Evolutionary conservation across 306 rosid species (phyloP).

Genomic region (Malus sylvestris): DNA sequence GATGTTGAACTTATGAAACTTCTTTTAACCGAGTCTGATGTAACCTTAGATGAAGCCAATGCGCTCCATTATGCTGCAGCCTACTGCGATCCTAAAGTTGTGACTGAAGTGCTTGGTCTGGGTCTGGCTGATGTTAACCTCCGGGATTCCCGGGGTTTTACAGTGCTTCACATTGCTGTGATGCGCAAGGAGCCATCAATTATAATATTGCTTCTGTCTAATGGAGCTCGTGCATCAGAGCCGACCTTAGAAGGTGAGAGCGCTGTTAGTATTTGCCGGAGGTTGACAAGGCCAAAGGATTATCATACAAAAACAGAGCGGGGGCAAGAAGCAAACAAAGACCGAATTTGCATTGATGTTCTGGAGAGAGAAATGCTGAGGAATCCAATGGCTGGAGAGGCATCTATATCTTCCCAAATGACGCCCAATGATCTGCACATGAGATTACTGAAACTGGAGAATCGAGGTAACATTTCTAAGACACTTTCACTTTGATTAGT

Average conservation of each 20-base stretch:
- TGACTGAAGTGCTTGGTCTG: conserved; percentile 34
- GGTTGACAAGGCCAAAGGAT: conserved; percentile 46
- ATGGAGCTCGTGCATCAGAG: conserved; percentile 37
- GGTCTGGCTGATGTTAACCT: conserved; percentile 39
- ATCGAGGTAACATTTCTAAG: conserved; percentile 29
- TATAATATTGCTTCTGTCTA: conserved; percentile 31
- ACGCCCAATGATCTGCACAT: conserved; percentile 38
- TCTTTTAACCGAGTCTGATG: conserved; percentile 33
- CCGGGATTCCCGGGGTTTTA: conserved; percentile 31
- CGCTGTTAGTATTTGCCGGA: conserved; percentile 38
- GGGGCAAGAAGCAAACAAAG: conserved; percentile 37
- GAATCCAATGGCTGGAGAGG: conserved; percentile 25
- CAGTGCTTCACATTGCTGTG: conserved; percentile 44
- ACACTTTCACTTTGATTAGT: not conserved
- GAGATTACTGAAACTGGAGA: conserved; percentile 38
- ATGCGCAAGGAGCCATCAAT: conserved; percentile 41
- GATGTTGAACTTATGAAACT: conserved; percentile 45
- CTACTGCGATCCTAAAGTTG: conserved; percentile 41
- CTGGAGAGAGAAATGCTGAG: conserved; percentile 41
- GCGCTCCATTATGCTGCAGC: conserved; percentile 49
- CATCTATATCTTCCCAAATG: conserved; percentile 21
- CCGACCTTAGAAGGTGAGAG: conserved; percentile 34
- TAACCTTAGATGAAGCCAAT: conserved; percentile 35
- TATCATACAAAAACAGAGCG: conserved; percentile 30
- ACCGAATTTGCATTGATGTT: conserved; percentile 44